Evolutionary conservation across 768 basidiomycete species (phyloP).

Genomic region (Suillus paluster): DNA sequence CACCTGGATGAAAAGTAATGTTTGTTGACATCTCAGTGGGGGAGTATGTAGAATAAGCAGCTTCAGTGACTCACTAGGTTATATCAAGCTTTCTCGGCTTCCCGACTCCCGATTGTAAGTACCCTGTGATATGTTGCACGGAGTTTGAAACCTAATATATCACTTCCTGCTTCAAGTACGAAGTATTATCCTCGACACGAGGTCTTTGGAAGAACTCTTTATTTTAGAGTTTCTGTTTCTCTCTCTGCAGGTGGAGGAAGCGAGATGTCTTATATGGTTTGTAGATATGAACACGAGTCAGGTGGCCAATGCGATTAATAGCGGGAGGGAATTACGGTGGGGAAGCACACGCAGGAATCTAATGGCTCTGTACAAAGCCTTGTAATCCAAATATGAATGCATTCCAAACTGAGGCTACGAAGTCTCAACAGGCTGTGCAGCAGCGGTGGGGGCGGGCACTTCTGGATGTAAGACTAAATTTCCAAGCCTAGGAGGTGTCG

Average conservation of each 20-base stretch:
- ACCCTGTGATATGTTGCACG: no score
- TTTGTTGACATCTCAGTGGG: constrained; percentile 43
- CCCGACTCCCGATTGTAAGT: not conserved
- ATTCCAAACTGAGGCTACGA: constrained; percentile 13
- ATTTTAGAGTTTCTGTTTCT: no score
- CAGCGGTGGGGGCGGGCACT: constrained; percentile 7
- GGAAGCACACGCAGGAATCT: no score
- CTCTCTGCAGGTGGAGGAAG: no score
- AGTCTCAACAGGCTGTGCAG: constrained; percentile 6
- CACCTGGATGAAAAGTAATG: constrained; percentile 74
- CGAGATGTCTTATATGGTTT: no score
- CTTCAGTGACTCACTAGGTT: not conserved
- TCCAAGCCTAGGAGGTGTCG: constrained; percentile 75
- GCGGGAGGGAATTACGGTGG: no score
- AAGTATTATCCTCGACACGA: no score
- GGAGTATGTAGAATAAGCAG: not conserved
- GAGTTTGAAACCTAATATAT: no score
- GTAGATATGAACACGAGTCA: no score
- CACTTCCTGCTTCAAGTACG: no score
- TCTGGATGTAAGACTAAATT: constrained; percentile 62
- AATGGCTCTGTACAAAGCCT: not conserved
- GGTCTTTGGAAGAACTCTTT: no score
- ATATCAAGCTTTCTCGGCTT: not conserved
- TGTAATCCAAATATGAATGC: not conserved
- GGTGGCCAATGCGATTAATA: no score